Evolutionary conservation across 768 basidiomycete species (phyloP), one percentile per base, ranked within the genome.

Genomic region (Suillus variegatus): DNA sequence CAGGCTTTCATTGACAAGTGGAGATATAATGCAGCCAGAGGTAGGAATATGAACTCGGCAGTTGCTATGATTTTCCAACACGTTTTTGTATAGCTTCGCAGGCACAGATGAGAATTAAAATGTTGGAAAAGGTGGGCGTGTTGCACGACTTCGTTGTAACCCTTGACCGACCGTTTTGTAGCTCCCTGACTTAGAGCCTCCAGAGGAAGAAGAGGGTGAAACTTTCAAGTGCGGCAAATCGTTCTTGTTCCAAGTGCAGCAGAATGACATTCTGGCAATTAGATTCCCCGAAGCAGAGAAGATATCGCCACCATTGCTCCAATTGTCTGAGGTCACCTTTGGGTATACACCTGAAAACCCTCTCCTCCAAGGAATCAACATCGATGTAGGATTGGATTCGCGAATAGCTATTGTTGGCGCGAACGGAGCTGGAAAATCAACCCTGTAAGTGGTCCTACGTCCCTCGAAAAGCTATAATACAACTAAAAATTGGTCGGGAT

Each of bases 1-100:
- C 97, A 99, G 75, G 95, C 97, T 0, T 99, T 97, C 81, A 98
- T 99, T 70, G 97, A 99, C 72, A 85, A 95, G 62, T 99, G 97
- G 97, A 84, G 97, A 71, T 98, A 98, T 78, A 98, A 98, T 70
- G 95, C 95, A 64, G 97, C 97, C 75, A 86, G 96, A 71, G 91
- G 91, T 86, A 77, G 66, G 77, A 66, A n/a, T 22, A 35, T 41
- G 20, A 32, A 49, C 46, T 65, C 57, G n/a, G 35, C 6, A 25
- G 36, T 60, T 20, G 1, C 22, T 32, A 20, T 55, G 20, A 60
- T 8, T 47, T 36, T 32, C 32, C 72, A 66, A 71, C 14, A 18
- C 40, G 9, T 47, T 8, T 46, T 18, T 51, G 49, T 64, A 66
- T 67, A 91, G 95, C 96, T 68, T 88, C 95, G 6, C 95, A 97